Conservation (phyloP, 192 early-diverging fungal species). For the Phycomyces nitens region DNA sequence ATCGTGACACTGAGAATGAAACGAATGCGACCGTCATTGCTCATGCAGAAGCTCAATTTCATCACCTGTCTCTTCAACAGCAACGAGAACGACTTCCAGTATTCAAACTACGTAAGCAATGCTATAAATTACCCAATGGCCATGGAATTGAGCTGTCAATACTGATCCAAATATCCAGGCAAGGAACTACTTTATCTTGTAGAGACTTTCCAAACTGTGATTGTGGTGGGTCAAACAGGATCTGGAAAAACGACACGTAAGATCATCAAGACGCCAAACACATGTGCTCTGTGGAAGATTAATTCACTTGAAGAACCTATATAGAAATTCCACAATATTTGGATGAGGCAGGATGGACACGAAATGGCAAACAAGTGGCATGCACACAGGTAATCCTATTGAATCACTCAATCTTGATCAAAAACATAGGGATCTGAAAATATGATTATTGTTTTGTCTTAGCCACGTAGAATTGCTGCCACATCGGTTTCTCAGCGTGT, state of each 20-base stretch:
- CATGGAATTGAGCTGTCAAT: background rate
- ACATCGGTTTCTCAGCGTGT: constrained; percentile 74
- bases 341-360: constrained; percentile 71
- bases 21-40: constrained; percentile 43
- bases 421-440: background rate
- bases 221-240: constrained; percentile 77
- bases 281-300: background rate
- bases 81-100: constrained; percentile 85
- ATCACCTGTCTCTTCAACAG: constrained; percentile 68
- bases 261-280: constrained; percentile 7
- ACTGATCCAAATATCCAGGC: constrained; percentile 21
- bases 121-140: background rate
- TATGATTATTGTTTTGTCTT: too few relatives aligned
- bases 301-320: background rate
- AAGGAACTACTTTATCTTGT: constrained; percentile 62
- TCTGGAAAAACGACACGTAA: constrained; percentile 82
- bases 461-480: constrained; percentile 70
- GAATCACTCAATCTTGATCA: background rate
- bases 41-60: constrained; percentile 45
- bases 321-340: constrained; percentile 79
- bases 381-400: constrained; percentile 63
- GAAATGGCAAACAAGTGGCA: constrained; percentile 55
- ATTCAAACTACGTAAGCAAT: constrained; percentile 69
- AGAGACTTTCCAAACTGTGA: constrained; percentile 63
- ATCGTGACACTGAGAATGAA: constrained; percentile 62